phyloP scores from a whole-genome alignment of 257 asterid genomes.

The Solanum sitiens region DNA sequence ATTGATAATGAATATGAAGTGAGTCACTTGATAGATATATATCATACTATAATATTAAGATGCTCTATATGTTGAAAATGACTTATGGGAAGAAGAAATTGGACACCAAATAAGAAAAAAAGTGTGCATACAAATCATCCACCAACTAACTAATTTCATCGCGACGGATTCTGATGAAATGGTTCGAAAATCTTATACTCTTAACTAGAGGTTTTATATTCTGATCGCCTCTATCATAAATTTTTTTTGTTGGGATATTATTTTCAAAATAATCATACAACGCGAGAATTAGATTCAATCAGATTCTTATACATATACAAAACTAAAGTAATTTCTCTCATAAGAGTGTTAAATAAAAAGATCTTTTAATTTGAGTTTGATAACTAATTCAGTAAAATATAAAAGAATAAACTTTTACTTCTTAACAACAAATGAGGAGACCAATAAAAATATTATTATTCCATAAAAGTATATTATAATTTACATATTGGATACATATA shows the following conservation, averaged over 20 bases:
- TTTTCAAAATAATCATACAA: too few species aligned
- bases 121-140: neutral
- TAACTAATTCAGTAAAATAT: neutral
- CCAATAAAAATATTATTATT: neutral
- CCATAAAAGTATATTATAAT: neutral
- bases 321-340: neutral
- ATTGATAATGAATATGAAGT: neutral
- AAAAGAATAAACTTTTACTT: neutral
- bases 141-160: neutral
- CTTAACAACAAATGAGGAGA: neutral
- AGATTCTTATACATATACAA: rapidly evolving
- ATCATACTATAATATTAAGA: neutral
- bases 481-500: neutral
- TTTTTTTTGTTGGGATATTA: too few species aligned
- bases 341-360: neutral
- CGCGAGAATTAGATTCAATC: neutral
- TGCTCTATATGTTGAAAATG: neutral
- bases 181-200: too few species aligned
- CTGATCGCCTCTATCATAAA: rapidly evolving
- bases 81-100: neutral
- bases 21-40: neutral
- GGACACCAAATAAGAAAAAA: neutral
- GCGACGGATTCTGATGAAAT: too few species aligned
- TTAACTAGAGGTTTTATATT: too few species aligned
- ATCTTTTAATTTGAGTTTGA: neutral